Conservation (phyloP, 371 early-diverging fungal genomes). For the Lichtheimia corymbifera region DNA sequence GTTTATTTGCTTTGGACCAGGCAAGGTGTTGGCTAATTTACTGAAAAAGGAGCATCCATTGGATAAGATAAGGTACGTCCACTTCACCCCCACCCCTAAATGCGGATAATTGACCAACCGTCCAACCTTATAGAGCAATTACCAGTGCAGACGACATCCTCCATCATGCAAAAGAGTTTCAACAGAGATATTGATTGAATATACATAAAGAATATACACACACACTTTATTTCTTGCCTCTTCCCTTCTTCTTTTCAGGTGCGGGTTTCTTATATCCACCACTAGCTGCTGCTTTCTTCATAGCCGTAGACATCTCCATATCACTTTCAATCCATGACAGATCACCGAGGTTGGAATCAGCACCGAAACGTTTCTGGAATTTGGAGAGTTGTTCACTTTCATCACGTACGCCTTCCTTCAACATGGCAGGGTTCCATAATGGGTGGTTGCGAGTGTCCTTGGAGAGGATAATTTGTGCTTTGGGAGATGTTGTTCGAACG, state of each 20-base stretch:
- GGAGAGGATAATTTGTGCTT: constrained; percentile 78
- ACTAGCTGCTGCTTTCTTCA: constrained; percentile 48
- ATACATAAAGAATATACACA: constrained; percentile 2
- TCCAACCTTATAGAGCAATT: constrained; percentile 26
- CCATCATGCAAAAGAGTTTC: constrained; percentile 35
- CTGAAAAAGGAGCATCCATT: constrained; percentile 85
- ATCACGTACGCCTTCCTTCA: constrained; percentile 57
- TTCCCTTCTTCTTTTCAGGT: constrained; percentile 41
- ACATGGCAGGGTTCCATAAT: constrained; percentile 86
- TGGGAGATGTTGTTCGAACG: constrained; percentile 85
- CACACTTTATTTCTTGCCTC: constrained; percentile 11
- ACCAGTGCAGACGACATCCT: constrained; percentile 50
- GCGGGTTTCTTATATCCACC: constrained; percentile 38
- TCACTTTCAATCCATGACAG: constrained; percentile 52
- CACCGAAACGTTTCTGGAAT: constrained; percentile 78
- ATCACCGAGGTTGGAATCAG: constrained; percentile 58
- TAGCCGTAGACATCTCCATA: constrained; percentile 40
- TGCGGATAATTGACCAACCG: not conserved
- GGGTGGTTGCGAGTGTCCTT: constrained; percentile 92
- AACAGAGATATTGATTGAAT: constrained; percentile 6
- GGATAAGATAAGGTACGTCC: constrained; percentile 62
- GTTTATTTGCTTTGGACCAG: constrained; percentile 88
- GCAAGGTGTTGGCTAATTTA: constrained; percentile 85
- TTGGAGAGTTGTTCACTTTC: constrained; percentile 75
- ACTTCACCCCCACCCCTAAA: not conserved